Base-by-base conservation (phyloP, 1,139 yeast genomes). In the Diutina rugosa region DNA sequence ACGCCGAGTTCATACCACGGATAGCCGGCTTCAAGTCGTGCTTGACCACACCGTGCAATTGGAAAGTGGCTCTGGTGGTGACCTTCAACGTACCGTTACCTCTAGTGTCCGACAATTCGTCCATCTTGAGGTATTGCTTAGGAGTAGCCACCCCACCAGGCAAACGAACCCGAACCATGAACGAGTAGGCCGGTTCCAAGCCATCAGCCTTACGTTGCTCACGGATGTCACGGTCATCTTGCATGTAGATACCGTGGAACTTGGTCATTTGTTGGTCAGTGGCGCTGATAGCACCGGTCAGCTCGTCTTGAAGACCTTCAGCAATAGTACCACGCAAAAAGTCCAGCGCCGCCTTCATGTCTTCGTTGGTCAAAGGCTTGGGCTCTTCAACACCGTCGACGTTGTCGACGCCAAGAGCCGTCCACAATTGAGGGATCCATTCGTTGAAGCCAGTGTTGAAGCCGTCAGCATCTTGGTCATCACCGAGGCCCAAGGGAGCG, bases 201-300 rank as follows among this genome's bases (percentile, higher is more conserved):
- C 98, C 98, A 68, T 88, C 88, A 55, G 89, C 81, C 73, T 90
- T 91, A 68, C 98, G 85, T 63, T 88, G 87, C 59, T 91, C 98
- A 70, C 98, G 83, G 58, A 93, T 77, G 72, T 93, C 99, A 74
- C 99, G 89, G 69, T 93, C 98, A 71, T 93, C 98, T 76, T 93
- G 99, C 96, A 91, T 90, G 71, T 93, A 93, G 63, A 91, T 90
- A 72, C 99, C 99, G 69, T 93, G 98, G 81, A 93, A 93, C 72
- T 93, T 93, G 63, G 97, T 90, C 69, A 93, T 74, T 72, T 90
- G 97, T 73, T 90, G 96, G 71, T 90, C 97, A 59, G 81, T 82
- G n/a, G 97, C 95, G 62, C 87, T 80, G 63, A 93, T 88, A 16
- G 97, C 91, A 62, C 98, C 97, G 21, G 98, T 91, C 4, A 91